Evolutionary conservation across 192 early-diverging fungal genomes (phyloP), one percentile per base, ranked within the genome.

Genomic region (Martensiomyces pterosporus): DNA sequence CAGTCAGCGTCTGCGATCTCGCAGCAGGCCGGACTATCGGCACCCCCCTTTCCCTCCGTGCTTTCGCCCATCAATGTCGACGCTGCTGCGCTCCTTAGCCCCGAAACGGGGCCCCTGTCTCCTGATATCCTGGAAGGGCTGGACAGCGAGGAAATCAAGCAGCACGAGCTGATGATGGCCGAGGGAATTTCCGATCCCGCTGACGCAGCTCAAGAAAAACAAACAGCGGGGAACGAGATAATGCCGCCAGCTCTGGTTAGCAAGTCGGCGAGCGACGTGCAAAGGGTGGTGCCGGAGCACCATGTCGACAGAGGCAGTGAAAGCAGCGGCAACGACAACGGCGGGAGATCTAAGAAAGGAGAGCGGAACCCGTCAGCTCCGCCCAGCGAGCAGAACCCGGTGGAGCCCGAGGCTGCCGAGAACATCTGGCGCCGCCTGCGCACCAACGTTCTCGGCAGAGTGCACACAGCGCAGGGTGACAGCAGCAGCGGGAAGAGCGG

Each of bases 121-220:
- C 61, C 62, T 9, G 49, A 55, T 55, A 29, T 60, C 9, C 33
- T 57, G 29, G 43, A 17, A 3, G 62, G 50, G 27, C 57, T 57
- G 47, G 61, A 70, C 47, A 55, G 54, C 33, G 58, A 57, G 23
- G 70, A 74, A 19, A 55, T 61, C 43, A 56, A 43, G 47, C 58
- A 62, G 47, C 55, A 52, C 55, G 70, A 74, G 48, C 43, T 49
- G 13, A 57, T 74, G 58, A 74, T 74, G 70, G 54, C 54, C 27
- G 60, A 59, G 56, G 60, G 56, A 16, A 17, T 52, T 36, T 39
- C 50, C 26, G 48, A 48, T 3, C 12, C 33, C 6, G 5, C 29
- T 5, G 29, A 32, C 6, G 29, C 29, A 5, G 29, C 29, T 12
- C 6, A 12, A 32, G 29, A 5, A 32, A 32, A 32, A 12, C 29